Conservation (phyloP, 352 stramenopile genomes). For the Phytophthora cactorum region DNA sequence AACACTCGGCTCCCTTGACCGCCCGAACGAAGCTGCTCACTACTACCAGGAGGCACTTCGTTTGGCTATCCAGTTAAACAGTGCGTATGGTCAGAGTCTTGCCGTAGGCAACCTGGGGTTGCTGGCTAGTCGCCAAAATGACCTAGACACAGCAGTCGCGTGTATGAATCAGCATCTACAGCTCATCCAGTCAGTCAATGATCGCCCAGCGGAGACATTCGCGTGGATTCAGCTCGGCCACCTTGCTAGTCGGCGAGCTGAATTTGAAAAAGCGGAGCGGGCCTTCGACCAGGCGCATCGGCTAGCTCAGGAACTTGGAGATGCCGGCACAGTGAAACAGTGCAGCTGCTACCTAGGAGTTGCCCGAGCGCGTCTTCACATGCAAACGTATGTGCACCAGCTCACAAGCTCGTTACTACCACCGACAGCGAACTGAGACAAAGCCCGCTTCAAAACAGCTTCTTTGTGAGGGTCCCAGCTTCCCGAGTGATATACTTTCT, state of each 20-base stretch:
- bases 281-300: conserved; percentile 85
- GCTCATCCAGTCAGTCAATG: conserved; percentile 85
- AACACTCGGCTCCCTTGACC: conserved; percentile 68
- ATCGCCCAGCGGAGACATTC: conserved; percentile 78
- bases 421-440: conserved; percentile 9
- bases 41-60: conserved; percentile 90
- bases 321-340: conserved; percentile 74
- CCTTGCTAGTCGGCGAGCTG: conserved; percentile 57
- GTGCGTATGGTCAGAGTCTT: conserved; percentile 84
- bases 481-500: conserved; percentile 15
- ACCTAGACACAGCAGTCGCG: conserved; percentile 74
- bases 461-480: not conserved
- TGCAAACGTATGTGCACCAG: conserved; percentile 60
- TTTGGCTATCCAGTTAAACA: conserved; percentile 86
- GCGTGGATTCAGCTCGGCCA: conserved; percentile 89
- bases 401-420: conserved; percentile 44
- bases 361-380: conserved; percentile 69
- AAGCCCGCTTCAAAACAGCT: conserved; percentile 4
- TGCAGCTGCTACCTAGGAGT: conserved; percentile 85
- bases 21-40: conserved; percentile 72
- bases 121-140: conserved; percentile 83
- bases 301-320: conserved; percentile 69
- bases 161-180: conserved; percentile 93
- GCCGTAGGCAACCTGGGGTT: conserved; percentile 89
- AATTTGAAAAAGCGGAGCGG: conserved; percentile 74